Evolutionary conservation across 345 rosid genomes (phyloP), one percentile per base, ranked within the genome.

Genomic region (Hevea brasiliensis): DNA sequence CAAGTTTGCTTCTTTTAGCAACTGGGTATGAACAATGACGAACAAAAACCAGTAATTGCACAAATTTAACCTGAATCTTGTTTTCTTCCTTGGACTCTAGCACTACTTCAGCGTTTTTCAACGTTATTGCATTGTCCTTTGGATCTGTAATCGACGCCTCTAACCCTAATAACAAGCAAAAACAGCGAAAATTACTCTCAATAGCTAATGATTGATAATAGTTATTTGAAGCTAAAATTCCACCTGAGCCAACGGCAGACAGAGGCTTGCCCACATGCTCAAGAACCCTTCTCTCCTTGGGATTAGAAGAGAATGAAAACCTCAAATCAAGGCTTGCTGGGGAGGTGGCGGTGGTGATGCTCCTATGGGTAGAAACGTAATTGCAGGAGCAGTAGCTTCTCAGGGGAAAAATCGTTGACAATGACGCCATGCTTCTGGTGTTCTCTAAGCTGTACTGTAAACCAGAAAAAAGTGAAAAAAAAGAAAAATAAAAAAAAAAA

Each of bases 221-320:
- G 17, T 44, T 12, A 50, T 9, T 37, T 24, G 63, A 54, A 47
- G n/a, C 23, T 3, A 60, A 61, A 44, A 27, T 51, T 27, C 59
- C 61, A 88, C 92, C 92, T 80, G 87, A 77, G 41, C 79, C 87
- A 54, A 80, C 71, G 14, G 87, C 88, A 68, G 81, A 57, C 70
- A 85, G 66, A 35, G 86, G 84, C 63, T 77, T 81, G 41, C 56
- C 35, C 62, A 47, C 67, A 21, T 78, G 58, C 61, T 62, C 1
- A n/a, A 70, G 27, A 54, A 42, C 66, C 51, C 70, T 29, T 45
- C 70, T 20, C 20, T 29, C 44, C 48, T 13, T 69, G 54, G 48
- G 32, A 63, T 65, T 48, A 54, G 77, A 71, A 37, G 53, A 41
- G 17, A 79, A 27, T 37, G 42, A 56, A 21, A 63, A 57, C 77